Evolutionary conservation across 257 asterid genomes (phyloP).

Genomic region (Gentiana macrophylla): DNA sequence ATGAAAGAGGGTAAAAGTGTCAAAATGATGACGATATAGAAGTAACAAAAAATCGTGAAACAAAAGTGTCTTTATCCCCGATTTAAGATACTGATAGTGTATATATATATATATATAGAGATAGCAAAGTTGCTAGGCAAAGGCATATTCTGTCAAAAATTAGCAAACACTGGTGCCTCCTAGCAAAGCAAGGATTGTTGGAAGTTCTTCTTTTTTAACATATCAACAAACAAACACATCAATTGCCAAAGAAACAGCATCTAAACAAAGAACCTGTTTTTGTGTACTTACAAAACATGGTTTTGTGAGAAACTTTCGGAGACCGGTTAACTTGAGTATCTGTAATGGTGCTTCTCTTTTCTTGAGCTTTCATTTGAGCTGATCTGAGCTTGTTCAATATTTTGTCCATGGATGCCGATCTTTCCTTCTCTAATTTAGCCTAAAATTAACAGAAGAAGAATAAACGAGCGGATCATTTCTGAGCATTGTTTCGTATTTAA

Average conservation of each 20-base stretch:
- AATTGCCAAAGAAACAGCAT: constrained; percentile 31
- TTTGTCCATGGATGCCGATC: constrained; percentile 63
- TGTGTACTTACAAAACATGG: constrained; percentile 17
- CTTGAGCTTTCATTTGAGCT: constrained; percentile 50
- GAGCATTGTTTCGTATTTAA: too few relatives aligned
- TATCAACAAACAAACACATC: not conserved
- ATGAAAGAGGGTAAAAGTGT: too few relatives aligned
- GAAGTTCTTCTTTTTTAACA: not conserved
- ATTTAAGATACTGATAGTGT: too few relatives aligned
- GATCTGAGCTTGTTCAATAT: constrained; percentile 46
- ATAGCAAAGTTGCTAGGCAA: not conserved
- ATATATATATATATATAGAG: not conserved
- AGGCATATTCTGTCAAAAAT: not conserved
- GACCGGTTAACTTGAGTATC: constrained; percentile 20
- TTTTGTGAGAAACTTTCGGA: constrained; percentile 11
- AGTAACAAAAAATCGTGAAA: too few relatives aligned
- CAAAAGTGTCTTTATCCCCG: not conserved
- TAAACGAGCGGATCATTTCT: not conserved
- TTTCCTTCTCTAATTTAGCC: constrained; percentile 71
- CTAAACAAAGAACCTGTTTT: constrained; percentile 24
- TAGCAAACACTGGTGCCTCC: too few relatives aligned
- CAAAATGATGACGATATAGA: too few relatives aligned
- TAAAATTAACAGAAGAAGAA: constrained; percentile 8
- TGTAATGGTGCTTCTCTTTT: constrained; percentile 36
- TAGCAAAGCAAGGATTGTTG: too few relatives aligned